A percentile compares a stretch with the other conserved stretches of the same genome.
phyloP scores from a whole-genome alignment of 2,329 filamentous ascomycete species.

The Rutstroemia sydowiana region DNA sequence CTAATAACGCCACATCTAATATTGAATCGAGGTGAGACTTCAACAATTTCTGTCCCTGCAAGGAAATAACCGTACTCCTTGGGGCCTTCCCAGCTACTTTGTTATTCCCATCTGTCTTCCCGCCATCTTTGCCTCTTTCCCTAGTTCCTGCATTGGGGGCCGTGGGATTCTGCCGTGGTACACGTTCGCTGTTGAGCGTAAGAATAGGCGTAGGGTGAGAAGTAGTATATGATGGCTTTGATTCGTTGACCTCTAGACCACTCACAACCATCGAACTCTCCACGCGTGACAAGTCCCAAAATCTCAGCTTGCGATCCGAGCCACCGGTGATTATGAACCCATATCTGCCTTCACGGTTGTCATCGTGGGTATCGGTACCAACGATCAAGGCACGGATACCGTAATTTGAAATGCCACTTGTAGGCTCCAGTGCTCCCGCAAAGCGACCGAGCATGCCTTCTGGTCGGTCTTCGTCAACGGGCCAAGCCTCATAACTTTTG shows the following conservation, averaged over 20 bases:
- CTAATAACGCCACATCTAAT: constrained; percentile 79
- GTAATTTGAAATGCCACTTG: constrained; percentile 41
- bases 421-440: constrained; percentile 63
- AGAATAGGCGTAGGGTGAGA: constrained; percentile 56
- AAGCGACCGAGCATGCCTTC: constrained; percentile 85
- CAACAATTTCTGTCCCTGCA: constrained; percentile 80
- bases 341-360: constrained; percentile 65
- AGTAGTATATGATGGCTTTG: constrained; percentile 64
- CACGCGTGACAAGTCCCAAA: constrained; percentile 79
- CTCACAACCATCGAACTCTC: constrained; percentile 77
- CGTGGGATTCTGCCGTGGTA: constrained; percentile 24
- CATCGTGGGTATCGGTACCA: constrained; percentile 62
- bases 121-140: constrained; percentile 12
- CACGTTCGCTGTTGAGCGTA: constrained; percentile 55
- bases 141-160: constrained; percentile 28
- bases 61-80: constrained; percentile 75
- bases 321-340: constrained; percentile 84
- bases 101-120: constrained; percentile 22
- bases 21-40: constrained; percentile 83
- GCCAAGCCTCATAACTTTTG: constrained; percentile 73
- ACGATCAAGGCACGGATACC: constrained; percentile 71
- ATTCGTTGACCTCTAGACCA: constrained; percentile 63
- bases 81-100: constrained; percentile 42
- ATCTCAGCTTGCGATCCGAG: constrained; percentile 82
- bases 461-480: constrained; percentile 81